Conservation (phyloP, 139 green algal species). For the Auxenochlorella protothecoides region DNA sequence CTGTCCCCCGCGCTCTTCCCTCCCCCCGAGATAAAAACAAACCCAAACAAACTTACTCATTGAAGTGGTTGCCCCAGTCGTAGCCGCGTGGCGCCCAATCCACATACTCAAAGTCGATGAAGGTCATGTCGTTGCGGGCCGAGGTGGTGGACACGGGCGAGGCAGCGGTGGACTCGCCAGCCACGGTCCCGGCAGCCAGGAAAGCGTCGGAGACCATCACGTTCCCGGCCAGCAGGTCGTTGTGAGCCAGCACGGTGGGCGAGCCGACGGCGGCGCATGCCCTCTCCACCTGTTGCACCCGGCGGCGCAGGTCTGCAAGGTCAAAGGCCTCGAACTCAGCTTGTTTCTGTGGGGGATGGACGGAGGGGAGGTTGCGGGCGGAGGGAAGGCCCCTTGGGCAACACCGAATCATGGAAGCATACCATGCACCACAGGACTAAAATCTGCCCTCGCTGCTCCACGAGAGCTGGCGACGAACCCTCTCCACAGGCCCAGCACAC, state of each 20-base stretch:
- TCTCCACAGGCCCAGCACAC: too few species aligned
- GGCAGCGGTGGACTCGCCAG: too few species aligned
- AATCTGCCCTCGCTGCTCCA: too few species aligned
- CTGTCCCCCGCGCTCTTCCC: too few species aligned
- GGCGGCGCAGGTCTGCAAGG: constrained; percentile 33
- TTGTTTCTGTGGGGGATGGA: constrained; percentile 40
- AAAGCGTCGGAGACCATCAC: constrained; percentile 48
- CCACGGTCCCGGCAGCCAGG: too few species aligned
- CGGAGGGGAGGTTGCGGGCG: too few species aligned
- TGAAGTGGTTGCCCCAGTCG: constrained; percentile 93
- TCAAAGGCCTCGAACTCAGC: constrained; percentile 32
- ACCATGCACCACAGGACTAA: too few species aligned
- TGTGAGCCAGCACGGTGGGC: constrained; percentile 73
- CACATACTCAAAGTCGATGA: constrained; percentile 97
- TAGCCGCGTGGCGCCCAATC: constrained; percentile 62
- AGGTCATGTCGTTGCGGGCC: constrained; percentile 10
- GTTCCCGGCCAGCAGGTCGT: constrained; percentile 83
- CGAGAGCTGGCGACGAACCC: too few species aligned
- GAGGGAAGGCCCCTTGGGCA: too few species aligned
- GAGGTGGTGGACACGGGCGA: too few species aligned
- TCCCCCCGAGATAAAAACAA: neutral
- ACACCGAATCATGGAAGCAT: too few species aligned
- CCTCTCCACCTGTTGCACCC: constrained; percentile 41
- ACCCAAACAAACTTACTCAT: constrained; percentile 42
- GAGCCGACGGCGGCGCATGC: constrained; percentile 25